These are phyloP conservation scores for Fusarium musae DNA, from an alignment of 2,329 filamentous ascomycete genomes.

Conservation along the genomic window DNA sequence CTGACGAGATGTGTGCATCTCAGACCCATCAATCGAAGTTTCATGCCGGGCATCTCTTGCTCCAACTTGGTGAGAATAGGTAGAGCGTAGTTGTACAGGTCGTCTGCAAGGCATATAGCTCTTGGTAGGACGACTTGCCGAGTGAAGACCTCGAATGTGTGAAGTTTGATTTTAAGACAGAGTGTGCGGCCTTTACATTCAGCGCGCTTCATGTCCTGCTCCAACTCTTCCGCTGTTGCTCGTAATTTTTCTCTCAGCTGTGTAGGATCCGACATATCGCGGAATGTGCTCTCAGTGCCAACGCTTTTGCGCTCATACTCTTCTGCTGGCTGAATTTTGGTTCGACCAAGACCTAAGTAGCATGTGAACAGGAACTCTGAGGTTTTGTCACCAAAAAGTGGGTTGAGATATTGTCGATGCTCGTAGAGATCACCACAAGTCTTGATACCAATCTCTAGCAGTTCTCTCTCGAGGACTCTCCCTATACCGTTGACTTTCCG, in stretches of 20 bases:
- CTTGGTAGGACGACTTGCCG: slow-evolving; percentile 81
- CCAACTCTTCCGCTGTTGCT: slow-evolving; percentile 84
- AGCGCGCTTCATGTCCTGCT: slow-evolving; percentile 82
- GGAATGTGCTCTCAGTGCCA: slow-evolving; percentile 92
- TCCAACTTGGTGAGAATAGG: slow-evolving; percentile 88
- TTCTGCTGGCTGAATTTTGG: slow-evolving; percentile 84
- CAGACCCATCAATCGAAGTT: slow-evolving; percentile 85
- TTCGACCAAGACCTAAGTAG: slow-evolving; percentile 87
- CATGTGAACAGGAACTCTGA: slow-evolving; percentile 87
- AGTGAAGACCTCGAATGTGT: slow-evolving; percentile 92
- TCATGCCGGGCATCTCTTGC: slow-evolving; percentile 83
- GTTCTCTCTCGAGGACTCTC: slow-evolving; percentile 89
- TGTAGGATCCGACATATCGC: slow-evolving; percentile 76
- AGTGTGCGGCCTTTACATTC: slow-evolving; percentile 91
- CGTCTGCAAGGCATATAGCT: slow-evolving; percentile 77
- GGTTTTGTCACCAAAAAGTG: slow-evolving; percentile 90
- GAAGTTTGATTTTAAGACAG: slow-evolving; percentile 90
- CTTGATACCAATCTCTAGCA: slow-evolving; percentile 86
- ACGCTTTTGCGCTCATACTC: slow-evolving; percentile 94
- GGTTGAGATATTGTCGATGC: slow-evolving; percentile 77
- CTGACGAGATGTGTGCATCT: slow-evolving; percentile 88
- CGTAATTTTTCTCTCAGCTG: slow-evolving; percentile 81
- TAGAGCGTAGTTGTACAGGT: slow-evolving; percentile 82
- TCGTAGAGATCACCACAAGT: slow-evolving; percentile 89
- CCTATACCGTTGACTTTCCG: slow-evolving; percentile 97